Evolutionary conservation across 1,139 yeast genomes (phyloP).

Genomic region (Yamadazyma diddensiae): DNA sequence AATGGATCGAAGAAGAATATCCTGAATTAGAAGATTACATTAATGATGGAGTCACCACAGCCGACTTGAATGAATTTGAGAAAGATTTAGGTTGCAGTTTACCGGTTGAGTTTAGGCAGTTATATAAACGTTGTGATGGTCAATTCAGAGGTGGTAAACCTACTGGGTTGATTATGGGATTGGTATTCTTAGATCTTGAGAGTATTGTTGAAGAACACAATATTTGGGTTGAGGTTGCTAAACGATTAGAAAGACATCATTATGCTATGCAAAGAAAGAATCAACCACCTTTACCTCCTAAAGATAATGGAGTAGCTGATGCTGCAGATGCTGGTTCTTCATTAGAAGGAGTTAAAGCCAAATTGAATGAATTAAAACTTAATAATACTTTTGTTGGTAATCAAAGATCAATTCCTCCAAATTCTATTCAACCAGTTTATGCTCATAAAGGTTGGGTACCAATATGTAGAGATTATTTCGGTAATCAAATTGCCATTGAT

Average conservation of each 20-base stretch:
- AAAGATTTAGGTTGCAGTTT: slow-evolving; percentile 64
- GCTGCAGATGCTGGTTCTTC: slow-evolving; percentile 17
- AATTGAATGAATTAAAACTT: slow-evolving; percentile 8
- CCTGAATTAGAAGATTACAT: slow-evolving; percentile 77
- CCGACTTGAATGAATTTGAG: slow-evolving; percentile 76
- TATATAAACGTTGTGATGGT: slow-evolving; percentile 76
- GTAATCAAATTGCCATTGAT: slow-evolving; percentile 63
- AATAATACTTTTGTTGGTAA: slow-evolving; percentile 40
- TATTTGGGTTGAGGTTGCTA: slow-evolving; percentile 71
- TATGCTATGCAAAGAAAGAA: slow-evolving; percentile 30
- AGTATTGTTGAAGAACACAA: slow-evolving; percentile 66
- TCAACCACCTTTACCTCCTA: slow-evolving; percentile 8
- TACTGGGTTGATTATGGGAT: slow-evolving; percentile 71
- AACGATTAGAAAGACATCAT: slow-evolving; percentile 44
- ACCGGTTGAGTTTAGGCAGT: slow-evolving; percentile 75
- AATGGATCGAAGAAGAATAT: slow-evolving; percentile 72
- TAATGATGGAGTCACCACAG: slow-evolving; percentile 66
- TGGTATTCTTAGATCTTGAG: slow-evolving; percentile 69
- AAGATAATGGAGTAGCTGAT: slow-evolving; percentile 7
- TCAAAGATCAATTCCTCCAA: slow-evolving; percentile 58
- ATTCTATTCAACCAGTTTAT: slow-evolving; percentile 52
- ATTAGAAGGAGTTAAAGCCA: slow-evolving; percentile 12
- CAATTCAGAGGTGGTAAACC: slow-evolving; percentile 76
- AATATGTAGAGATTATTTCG: slow-evolving; percentile 53
- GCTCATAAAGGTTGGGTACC: slow-evolving; percentile 64